Base-by-base conservation (phyloP, 2,329 filamentous ascomycete genomes). In the Pseudocercospora pini-densiflorae region DNA sequence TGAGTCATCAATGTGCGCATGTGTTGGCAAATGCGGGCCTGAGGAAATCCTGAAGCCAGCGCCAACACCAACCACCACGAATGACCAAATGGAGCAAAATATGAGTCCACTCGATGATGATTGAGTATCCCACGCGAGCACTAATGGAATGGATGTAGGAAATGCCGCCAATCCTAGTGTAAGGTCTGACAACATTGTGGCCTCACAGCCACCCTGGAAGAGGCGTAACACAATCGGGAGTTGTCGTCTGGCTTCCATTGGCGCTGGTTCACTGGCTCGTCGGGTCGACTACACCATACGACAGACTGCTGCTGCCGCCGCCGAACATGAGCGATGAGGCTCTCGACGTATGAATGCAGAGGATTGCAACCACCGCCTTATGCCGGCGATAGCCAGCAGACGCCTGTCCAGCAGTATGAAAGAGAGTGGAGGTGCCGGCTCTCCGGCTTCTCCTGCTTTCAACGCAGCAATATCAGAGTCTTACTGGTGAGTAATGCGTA, bases 11-110 rank as follows among this genome's bases (percentile, higher is more conserved):
- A 24, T 33, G 27, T 33, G 29, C 24, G 51, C 23, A 51, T 55
- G 51, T 58, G 55, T 24, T 43, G 55, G 19, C 55, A 58, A 58
- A 27, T 24, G 55, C 55, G 55, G 33, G 55, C 31, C 31, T 43
- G 55, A 58, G 31, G 23, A 31, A 43, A 43, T 36, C 55, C 31
- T 43, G 31, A 58, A 43, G 19, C 16, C 29, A 19, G n/a, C 24
- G 29, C 55, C 55, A 58, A 58, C 55, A 23, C 55, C 55, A 58
- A 58, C 55, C 55, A 58, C 55, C 31, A 23, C 19, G 55, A 40
- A 8, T 12, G 19, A 16, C 55, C 55, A 7, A 19, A 58, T 58
- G 55, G 31, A 58, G 55, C 29, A 58, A 21, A 14, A 24, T 16
- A 43, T 12, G 16, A 55, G 40, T 43, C 16, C 40, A 7, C 16